A percentile compares a stretch with the other conserved stretches of the same genome.
Conservation (phyloP, 2,329 filamentous ascomycete genomes). For the Albifimbria verrucaria region DNA sequence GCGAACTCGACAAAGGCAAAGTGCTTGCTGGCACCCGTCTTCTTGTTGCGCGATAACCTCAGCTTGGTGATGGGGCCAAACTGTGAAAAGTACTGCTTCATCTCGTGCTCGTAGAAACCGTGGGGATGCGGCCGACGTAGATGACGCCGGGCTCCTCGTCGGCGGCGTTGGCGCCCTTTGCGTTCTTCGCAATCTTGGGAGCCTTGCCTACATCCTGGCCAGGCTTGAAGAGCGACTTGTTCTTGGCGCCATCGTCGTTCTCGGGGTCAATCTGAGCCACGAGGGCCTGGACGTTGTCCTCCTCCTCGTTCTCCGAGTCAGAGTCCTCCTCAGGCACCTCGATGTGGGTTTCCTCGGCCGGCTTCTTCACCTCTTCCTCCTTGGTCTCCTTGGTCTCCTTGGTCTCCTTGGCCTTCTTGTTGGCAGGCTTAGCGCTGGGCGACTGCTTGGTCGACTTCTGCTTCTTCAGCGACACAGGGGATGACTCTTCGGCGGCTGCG, state of each 20-base stretch:
- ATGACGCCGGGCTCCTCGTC: conserved; percentile 69
- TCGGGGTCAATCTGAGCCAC: conserved; percentile 42
- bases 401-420: conserved; percentile 26
- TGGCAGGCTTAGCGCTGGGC: conserved; percentile 29
- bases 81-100: conserved; percentile 89
- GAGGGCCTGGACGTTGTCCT: conserved; percentile 40
- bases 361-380: conserved; percentile 21
- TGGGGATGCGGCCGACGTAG: conserved; percentile 91
- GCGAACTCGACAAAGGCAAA: conserved; percentile 92
- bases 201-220: conserved; percentile 50
- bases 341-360: conserved; percentile 24
- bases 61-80: conserved; percentile 80
- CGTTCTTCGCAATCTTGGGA: conserved; percentile 42
- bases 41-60: conserved; percentile 85
- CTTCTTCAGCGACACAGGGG: conserved; percentile 42
- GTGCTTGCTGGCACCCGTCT: conserved; percentile 88
- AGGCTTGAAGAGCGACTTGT: conserved; percentile 37
- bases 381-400: conserved; percentile 18
- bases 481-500: conserved; percentile 41
- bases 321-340: conserved; percentile 27
- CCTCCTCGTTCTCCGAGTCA: conserved; percentile 33
- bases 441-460: conserved; percentile 36
- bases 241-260: conserved; percentile 37
- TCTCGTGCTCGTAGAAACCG: conserved; percentile 94
- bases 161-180: conserved; percentile 38